phyloP scores from a whole-genome alignment of 768 basidiomycete genomes.

The Pisolithus tinctorius region DNA sequence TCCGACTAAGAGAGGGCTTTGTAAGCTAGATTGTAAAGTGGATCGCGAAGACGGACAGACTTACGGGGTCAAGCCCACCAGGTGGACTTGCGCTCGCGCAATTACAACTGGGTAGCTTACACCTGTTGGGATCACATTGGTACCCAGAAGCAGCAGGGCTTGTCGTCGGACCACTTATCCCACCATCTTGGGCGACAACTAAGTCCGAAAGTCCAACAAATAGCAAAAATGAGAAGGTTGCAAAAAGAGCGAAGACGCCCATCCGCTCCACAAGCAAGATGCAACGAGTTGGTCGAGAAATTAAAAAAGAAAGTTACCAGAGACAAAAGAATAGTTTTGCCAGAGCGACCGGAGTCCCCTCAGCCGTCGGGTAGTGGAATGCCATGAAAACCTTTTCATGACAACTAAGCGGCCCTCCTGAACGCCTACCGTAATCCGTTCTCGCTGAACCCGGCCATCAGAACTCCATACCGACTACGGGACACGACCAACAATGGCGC shows the following conservation, averaged over 20 bases:
- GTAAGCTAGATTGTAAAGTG: not conserved
- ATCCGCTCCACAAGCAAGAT: constrained; percentile 1
- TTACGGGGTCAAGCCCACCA: constrained; percentile 59
- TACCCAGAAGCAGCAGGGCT: constrained; percentile 56
- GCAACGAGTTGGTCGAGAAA: not conserved
- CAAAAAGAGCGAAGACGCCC: constrained; percentile 3
- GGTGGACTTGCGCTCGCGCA: constrained; percentile 71
- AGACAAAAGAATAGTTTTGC: not conserved
- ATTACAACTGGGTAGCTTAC: constrained; percentile 63
- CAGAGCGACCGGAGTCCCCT: not conserved
- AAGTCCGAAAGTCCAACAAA: not conserved
- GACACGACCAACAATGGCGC: too few relatives aligned
- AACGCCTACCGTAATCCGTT: too few relatives aligned
- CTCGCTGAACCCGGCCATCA: too few relatives aligned
- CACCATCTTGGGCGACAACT: constrained; percentile 39
- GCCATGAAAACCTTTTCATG: too few relatives aligned
- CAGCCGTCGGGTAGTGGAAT: not conserved
- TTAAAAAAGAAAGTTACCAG: not conserved
- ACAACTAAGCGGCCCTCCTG: too few relatives aligned
- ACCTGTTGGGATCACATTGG: constrained; percentile 57
- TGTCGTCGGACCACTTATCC: constrained; percentile 45
- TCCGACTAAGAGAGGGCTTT: constrained; percentile 35
- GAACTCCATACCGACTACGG: too few relatives aligned
- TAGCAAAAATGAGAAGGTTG: not conserved
- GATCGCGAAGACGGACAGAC: constrained; percentile 18